phyloP scores from a whole-genome alignment of 306 rosid genomes.

The Corylus avellana region DNA sequence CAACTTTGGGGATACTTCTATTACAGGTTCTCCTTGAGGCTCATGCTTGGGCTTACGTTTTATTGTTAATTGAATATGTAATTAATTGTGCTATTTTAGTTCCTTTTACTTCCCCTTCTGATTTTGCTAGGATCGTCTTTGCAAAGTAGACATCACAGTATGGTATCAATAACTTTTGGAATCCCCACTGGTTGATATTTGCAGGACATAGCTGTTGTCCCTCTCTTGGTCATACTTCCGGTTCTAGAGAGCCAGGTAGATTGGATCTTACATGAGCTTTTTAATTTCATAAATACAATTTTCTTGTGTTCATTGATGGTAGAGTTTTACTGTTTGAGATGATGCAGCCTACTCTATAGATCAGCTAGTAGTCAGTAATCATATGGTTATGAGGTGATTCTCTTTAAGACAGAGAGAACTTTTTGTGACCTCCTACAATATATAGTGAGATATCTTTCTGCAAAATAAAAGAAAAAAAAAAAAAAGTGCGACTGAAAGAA shows the following conservation, averaged over 20 bases:
- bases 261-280: conserved; percentile 18
- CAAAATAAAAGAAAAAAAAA: not conserved
- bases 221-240: conserved; percentile 96
- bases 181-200: conserved; percentile 44
- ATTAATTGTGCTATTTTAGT: conserved; percentile 11
- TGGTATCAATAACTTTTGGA: conserved; percentile 31
- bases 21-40: conserved; percentile 68
- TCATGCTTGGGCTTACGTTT: conserved; percentile 22
- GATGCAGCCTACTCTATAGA: not conserved
- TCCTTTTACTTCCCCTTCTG: conserved; percentile 31
- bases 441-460: not conserved
- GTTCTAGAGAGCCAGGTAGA: conserved; percentile 96
- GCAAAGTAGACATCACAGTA: conserved; percentile 6
- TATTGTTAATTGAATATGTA: conserved; percentile 24
- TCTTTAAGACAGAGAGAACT: not conserved
- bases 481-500: not conserved
- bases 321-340: not conserved
- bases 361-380: not conserved
- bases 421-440: not conserved
- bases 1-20: conserved; percentile 95
- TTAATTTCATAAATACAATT: not conserved
- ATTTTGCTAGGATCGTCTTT: conserved; percentile 31
- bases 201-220: conserved; percentile 99
- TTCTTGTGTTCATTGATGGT: not conserved
- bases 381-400: not conserved